Evolutionary conservation across 2,329 filamentous ascomycete genomes (phyloP).

Genomic region (Pestalotiopsis sp.): DNA sequence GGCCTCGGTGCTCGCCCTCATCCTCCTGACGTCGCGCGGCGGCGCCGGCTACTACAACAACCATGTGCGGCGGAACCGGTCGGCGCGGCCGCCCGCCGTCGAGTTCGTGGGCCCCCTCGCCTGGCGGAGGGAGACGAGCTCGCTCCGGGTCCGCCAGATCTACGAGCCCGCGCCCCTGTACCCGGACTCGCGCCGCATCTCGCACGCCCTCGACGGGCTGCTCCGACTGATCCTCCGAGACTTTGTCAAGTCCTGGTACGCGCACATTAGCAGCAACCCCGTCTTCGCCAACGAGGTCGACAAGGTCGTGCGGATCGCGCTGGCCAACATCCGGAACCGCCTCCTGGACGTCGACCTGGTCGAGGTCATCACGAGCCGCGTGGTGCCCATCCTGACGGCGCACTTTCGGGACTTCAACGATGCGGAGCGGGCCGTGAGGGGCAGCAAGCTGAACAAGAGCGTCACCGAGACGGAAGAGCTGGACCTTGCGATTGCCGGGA

Average conservation of each 20-base stretch:
- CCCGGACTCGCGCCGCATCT: conserved; percentile 75
- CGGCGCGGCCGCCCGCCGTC: conserved; percentile 44
- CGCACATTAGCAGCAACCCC: conserved; percentile 77
- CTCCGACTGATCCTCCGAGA: conserved; percentile 78
- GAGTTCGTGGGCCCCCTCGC: conserved; percentile 63
- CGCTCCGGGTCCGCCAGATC: conserved; percentile 64
- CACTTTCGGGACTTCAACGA: conserved; percentile 91
- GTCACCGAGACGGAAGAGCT: conserved; percentile 97
- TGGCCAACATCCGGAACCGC: conserved; percentile 72
- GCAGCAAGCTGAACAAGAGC: conserved; percentile 82
- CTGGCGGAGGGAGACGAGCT: conserved; percentile 73
- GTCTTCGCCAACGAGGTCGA: conserved; percentile 88
- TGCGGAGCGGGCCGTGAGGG: conserved; percentile 84
- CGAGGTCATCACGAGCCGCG: conserved; percentile 76
- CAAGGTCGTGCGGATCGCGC: conserved; percentile 71
- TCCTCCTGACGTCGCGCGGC: conserved; percentile 64
- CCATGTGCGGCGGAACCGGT: conserved; percentile 38
- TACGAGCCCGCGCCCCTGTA: conserved; percentile 75
- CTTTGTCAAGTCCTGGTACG: conserved; percentile 89
- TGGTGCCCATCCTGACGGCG: conserved; percentile 85
- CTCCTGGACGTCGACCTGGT: conserved; percentile 79
- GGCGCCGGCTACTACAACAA: conserved; percentile 28
- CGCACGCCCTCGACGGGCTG: conserved; percentile 77
- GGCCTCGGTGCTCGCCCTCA: conserved; percentile 57
- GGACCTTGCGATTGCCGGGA: conserved; percentile 91